Conservation (phyloP, 805 yeast genomes). For the Millerozyma miso region DNA sequence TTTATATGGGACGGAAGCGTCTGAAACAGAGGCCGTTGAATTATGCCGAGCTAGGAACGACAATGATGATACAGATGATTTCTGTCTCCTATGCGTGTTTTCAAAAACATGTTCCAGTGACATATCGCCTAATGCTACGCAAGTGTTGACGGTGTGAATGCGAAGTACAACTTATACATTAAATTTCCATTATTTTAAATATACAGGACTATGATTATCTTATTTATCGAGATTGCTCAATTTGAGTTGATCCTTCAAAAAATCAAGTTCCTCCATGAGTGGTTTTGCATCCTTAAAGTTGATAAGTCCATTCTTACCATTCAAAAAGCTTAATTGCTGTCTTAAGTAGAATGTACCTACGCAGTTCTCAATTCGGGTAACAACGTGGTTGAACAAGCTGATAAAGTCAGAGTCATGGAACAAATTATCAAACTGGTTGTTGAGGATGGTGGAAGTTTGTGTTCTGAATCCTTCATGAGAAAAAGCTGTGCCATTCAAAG, state of each 20-base stretch:
- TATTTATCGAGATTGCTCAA: not conserved
- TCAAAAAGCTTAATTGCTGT: conserved; percentile 22
- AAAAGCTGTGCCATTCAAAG: conserved; percentile 39
- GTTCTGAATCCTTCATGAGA: conserved; percentile 23
- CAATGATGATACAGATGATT: conserved; percentile 1
- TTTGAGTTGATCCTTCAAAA: not conserved
- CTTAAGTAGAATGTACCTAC: conserved; percentile 34
- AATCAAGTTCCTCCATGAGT: conserved; percentile 22
- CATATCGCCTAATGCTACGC: not conserved
- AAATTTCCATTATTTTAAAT: not conserved
- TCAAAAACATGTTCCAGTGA: not conserved
- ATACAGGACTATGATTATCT: conserved; percentile 1
- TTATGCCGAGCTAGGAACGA: not conserved
- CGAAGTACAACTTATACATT: not conserved
- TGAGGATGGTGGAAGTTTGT: conserved; percentile 21
- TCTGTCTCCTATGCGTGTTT: not conserved
- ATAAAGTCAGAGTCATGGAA: conserved; percentile 41
- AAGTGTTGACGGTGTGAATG: no score
- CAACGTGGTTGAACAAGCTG: conserved; percentile 56
- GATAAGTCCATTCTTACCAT: conserved; percentile 21
- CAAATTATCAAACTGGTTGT: conserved; percentile 12
- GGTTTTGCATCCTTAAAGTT: conserved; percentile 15
- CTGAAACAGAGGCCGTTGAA: not conserved
- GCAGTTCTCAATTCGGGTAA: conserved; percentile 65
- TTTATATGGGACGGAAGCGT: not conserved